phyloP scores from a whole-genome alignment of 108 stramenopile genomes.

The Conticribra guillardii region DNA sequence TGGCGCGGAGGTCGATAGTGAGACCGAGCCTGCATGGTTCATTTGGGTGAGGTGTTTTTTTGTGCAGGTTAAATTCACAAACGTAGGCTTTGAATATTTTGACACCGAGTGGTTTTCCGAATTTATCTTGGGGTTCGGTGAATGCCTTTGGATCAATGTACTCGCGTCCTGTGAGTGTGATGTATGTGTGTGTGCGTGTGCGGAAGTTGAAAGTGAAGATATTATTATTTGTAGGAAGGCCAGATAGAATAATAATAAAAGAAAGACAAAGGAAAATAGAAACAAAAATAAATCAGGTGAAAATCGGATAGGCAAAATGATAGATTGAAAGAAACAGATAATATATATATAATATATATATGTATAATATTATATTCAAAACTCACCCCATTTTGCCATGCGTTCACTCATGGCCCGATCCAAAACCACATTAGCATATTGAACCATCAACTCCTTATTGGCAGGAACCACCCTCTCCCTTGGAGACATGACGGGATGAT shows the following conservation, averaged over 20 bases:
- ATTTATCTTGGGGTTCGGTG: slow-evolving; percentile 50
- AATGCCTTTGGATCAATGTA: slow-evolving; percentile 57
- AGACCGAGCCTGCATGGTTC: slow-evolving; percentile 37
- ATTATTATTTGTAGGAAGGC: background rate
- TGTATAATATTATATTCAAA: too few species aligned
- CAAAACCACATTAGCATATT: slow-evolving; percentile 60
- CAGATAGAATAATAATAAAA: background rate
- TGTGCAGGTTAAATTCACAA: slow-evolving; percentile 55
- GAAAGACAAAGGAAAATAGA: background rate
- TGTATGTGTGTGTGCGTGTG: background rate
- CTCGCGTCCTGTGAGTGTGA: slow-evolving; percentile 37
- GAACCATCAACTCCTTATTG: slow-evolving; percentile 37
- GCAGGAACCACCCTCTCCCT: slow-evolving; percentile 29
- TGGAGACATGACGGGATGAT: slow-evolving; percentile 26
- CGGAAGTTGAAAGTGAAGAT: background rate
- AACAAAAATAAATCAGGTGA: background rate
- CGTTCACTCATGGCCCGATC: slow-evolving; percentile 59
- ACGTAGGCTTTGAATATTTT: slow-evolving; percentile 58
- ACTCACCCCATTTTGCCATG: slow-evolving; percentile 48
- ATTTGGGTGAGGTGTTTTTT: slow-evolving; percentile 3
- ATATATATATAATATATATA: too few species aligned
- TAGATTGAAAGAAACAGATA: background rate
- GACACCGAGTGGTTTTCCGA: slow-evolving; percentile 51
- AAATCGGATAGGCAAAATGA: background rate
- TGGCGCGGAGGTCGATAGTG: slow-evolving; percentile 68